A percentile compares a stretch with the other conserved stretches of the same genome.
Evolutionary conservation across 345 rosid species (phyloP).

Genomic region (Durio zibethinus): DNA sequence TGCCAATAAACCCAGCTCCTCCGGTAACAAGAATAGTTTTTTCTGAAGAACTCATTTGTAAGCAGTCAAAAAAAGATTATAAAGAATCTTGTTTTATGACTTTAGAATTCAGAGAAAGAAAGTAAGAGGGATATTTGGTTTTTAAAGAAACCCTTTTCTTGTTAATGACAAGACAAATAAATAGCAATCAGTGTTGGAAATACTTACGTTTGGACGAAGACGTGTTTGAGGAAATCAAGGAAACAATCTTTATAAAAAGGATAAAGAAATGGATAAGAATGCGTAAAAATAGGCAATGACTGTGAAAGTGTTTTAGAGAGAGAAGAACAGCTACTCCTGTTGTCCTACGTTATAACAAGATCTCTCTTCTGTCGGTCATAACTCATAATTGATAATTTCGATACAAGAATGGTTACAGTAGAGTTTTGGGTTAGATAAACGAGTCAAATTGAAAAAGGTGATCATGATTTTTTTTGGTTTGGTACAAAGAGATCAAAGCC

Average conservation of each 20-base stretch:
- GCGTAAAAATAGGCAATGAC: not conserved
- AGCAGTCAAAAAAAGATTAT: not conserved
- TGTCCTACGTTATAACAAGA: not conserved
- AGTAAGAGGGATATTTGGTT: not conserved
- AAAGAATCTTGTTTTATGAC: not conserved
- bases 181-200: not conserved
- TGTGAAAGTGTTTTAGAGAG: not conserved
- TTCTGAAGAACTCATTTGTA: slow-evolving; percentile 39
- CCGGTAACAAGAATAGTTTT: slow-evolving; percentile 81
- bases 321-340: not conserved
- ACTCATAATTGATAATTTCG: not conserved
- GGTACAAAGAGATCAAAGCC: too few relatives aligned
- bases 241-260: not conserved
- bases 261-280: not conserved
- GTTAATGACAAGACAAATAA: too few relatives aligned
- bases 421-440: too few relatives aligned
- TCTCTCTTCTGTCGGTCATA: not conserved
- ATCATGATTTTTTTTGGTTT: too few relatives aligned
- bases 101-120: not conserved
- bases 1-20: slow-evolving; percentile 96
- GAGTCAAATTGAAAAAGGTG: too few relatives aligned
- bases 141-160: not conserved
- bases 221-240: slow-evolving; percentile 4
- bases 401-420: not conserved
- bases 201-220: not conserved